These are phyloP conservation scores for Gossypium laxum DNA, from an alignment of 441 rosid genomes.

Conservation along the genomic window DNA sequence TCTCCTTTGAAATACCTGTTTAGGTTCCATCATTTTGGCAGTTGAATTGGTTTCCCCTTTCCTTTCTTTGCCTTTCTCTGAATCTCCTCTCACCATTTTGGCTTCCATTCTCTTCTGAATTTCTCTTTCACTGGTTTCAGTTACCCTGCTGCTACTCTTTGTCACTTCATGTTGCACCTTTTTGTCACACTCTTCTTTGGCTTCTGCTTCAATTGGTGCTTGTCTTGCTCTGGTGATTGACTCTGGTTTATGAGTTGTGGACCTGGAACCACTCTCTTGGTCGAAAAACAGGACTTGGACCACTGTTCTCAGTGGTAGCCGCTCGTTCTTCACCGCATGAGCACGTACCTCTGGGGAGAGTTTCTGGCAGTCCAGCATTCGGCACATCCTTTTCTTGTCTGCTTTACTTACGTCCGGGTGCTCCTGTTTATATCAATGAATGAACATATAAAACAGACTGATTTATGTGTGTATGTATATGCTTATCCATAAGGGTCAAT, in stretches of 20 bases:
- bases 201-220: neutral
- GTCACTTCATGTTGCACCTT: conserved; percentile 28
- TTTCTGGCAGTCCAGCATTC: conserved; percentile 76
- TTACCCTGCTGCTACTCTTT: conserved; percentile 4
- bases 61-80: conserved; percentile 29
- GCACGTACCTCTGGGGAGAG: conserved; percentile 75
- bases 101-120: conserved; percentile 20
- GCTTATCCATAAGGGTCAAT: no score
- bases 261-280: conserved; percentile 52
- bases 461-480: neutral
- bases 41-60: conserved; percentile 28
- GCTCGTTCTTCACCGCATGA: conserved; percentile 87
- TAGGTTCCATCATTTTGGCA: conserved; percentile 19
- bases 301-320: conserved; percentile 83
- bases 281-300: conserved; percentile 91
- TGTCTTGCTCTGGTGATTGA: conserved; percentile 28
- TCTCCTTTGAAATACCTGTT: conserved; percentile 27
- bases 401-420: conserved; percentile 74
- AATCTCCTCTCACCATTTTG: conserved; percentile 18
- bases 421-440: conserved; percentile 37
- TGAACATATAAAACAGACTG: neutral
- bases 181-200: conserved; percentile 18
- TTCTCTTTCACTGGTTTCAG: conserved; percentile 32
- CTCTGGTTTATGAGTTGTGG: conserved; percentile 23
- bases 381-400: conserved; percentile 72